Conservation (phyloP, 2,329 filamentous ascomycete genomes). For the Diaporthe velutina region DNA sequence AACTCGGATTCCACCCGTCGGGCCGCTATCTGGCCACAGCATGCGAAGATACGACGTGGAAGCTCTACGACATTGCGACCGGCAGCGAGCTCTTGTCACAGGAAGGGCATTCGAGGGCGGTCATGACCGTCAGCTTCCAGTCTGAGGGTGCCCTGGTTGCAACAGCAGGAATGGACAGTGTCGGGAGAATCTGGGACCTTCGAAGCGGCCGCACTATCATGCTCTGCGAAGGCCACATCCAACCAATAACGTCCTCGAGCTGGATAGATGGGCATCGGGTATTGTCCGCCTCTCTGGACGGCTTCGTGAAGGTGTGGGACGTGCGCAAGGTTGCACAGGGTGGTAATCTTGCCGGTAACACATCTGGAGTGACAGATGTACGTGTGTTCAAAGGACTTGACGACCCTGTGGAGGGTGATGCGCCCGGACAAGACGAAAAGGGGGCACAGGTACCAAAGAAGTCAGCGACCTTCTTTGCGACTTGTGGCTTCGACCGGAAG, state of each 20-base stretch:
- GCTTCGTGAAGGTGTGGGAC: slow-evolving; percentile 99
- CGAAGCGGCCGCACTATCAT: slow-evolving; percentile 93
- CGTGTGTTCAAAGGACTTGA: slow-evolving; percentile 94
- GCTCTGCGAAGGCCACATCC: slow-evolving; percentile 93
- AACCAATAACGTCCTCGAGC: slow-evolving; percentile 92
- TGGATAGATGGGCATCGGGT: slow-evolving; percentile 96
- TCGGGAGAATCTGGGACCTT: slow-evolving; percentile 95
- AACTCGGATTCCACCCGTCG: slow-evolving; percentile 94
- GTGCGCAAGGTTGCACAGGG: slow-evolving; percentile 87
- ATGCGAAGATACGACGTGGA: slow-evolving; percentile 96
- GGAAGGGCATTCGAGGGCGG: slow-evolving; percentile 94
- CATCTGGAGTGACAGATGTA: slow-evolving; percentile 90
- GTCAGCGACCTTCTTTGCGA: slow-evolving; percentile 91
- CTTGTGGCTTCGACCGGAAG: slow-evolving; percentile 91
- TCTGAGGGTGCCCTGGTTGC: slow-evolving; percentile 90
- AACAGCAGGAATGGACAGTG: slow-evolving; percentile 93
- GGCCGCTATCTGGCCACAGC: slow-evolving; percentile 92
- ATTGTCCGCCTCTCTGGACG: slow-evolving; percentile 91
- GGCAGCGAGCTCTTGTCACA: slow-evolving; percentile 88
- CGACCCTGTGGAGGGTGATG: slow-evolving; percentile 73
- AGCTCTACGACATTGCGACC: slow-evolving; percentile 92
- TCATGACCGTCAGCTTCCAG: slow-evolving; percentile 92
- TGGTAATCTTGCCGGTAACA: slow-evolving; percentile 91
- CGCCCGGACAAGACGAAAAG: slow-evolving; percentile 73
- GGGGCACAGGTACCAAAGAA: slow-evolving; percentile 82